Evolutionary conservation across 2,329 filamentous ascomycete genomes (phyloP).

Genomic region (Exophiala lecanii-corni): DNA sequence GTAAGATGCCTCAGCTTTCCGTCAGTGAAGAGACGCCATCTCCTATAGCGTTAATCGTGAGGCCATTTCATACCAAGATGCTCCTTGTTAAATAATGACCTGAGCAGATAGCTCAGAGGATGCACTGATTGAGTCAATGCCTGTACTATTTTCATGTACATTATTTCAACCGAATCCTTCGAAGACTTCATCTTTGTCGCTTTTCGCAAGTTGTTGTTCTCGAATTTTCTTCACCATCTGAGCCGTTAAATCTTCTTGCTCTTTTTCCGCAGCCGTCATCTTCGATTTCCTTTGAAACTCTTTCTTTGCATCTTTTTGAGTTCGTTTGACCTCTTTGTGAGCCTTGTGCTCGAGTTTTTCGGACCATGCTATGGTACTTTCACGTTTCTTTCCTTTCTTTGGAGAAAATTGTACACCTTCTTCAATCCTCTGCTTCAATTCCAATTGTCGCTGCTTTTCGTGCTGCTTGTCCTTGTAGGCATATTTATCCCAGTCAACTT

Average conservation of each 20-base stretch:
- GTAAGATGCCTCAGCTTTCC: no score
- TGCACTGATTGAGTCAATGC: no score
- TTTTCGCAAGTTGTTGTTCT: constrained; percentile 49
- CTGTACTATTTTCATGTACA: no score
- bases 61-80: no score
- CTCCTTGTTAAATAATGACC: no score
- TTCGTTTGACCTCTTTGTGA: constrained; percentile 56
- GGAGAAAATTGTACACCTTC: constrained; percentile 25
- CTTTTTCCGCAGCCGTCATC: constrained; percentile 68
- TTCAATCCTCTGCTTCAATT: constrained; percentile 46
- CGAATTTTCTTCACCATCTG: constrained; percentile 62
- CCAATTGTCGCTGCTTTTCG: constrained; percentile 60
- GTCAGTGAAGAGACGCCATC: no score
- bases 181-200: constrained; percentile 33
- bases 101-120: no score
- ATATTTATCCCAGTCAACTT: constrained; percentile 63
- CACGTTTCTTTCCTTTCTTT: constrained; percentile 40
- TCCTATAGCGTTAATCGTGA: no score
- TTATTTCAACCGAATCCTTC: constrained; percentile 31
- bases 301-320: constrained; percentile 60
- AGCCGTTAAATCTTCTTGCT: constrained; percentile 59
- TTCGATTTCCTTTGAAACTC: constrained; percentile 59
- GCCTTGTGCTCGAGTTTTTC: constrained; percentile 64
- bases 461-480: constrained; percentile 67
- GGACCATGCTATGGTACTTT: constrained; percentile 68